Base-by-base conservation (phyloP, 805 yeast species). In the Suhomyces sp. region DNA sequence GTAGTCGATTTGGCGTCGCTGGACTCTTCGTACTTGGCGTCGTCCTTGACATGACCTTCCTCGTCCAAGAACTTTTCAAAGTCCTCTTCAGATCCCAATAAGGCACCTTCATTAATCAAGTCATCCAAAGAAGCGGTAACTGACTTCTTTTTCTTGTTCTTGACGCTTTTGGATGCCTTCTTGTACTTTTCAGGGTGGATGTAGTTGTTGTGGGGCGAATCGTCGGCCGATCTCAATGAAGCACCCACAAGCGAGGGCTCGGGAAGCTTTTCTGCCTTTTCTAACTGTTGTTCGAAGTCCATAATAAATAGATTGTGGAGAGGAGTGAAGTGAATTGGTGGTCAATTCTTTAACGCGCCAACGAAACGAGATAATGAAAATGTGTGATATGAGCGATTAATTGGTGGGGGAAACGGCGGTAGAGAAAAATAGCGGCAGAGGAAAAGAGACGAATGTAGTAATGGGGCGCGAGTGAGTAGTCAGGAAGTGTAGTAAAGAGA, bases 91-190 rank as follows among this genome's bases (percentile, higher is more conserved):
- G 76, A 70, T 0, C 77, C 78, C 60, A 76, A 64, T 48, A 76
- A 67, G 1, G 80, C 80, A 6, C 80, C 80, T 56, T 76, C 80
- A 49, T 60, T 73, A 53, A 76, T 76, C 62, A 76, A 71, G 48
- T 80, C 86, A 56, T 80, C 81, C 59, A 83, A 64, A 6, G 84
- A 67, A 3, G 86, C 86, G 40, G 85, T 81, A 45, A 82, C 80
- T 7, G 67, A 52, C 56, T 61, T 52, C 36, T 51, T 57, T 44
- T 50, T 48, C 50, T 53, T 51, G 40, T 44, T 27, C 46, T 53
- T 50, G 55, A 54, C 54, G 48, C 45, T 26, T 51, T 53, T 47
- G 49, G 56, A 46, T 38, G 59, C 58, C 13, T 71, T 71, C 26
- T 64, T 67, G 56, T 67, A 68, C 57, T 73, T 72, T 55, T 77